These are phyloP conservation scores for Apiosordaria backusii DNA, from an alignment of 495 filamentous ascomycete species.

Conservation along the genomic window DNA sequence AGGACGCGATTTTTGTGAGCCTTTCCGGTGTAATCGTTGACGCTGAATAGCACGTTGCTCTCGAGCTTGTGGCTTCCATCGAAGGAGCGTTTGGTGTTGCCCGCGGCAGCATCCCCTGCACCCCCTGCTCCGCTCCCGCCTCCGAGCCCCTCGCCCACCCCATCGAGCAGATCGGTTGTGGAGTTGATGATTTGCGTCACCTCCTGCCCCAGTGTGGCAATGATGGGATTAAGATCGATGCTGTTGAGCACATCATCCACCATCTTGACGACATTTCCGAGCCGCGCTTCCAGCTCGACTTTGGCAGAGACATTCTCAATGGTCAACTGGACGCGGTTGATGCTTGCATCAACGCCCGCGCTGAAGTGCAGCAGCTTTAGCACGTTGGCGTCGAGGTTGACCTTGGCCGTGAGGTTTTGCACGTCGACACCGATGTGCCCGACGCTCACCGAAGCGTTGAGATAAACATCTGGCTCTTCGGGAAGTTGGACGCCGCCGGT, in stretches of 20 bases:
- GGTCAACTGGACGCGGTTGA: conserved; percentile 49
- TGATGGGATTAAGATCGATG: conserved; percentile 56
- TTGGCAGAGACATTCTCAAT: conserved; percentile 56
- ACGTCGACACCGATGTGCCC: conserved; percentile 52
- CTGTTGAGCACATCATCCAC: conserved; percentile 48
- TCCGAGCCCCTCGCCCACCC: conserved; percentile 1
- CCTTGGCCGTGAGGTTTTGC: conserved; percentile 55
- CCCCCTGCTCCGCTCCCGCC: neutral
- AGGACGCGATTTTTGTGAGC: conserved; percentile 55
- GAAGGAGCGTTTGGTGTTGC: conserved; percentile 21
- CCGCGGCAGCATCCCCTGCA: neutral
- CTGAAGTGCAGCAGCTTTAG: conserved; percentile 54
- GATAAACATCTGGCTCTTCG: conserved; percentile 51
- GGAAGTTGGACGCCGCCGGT: conserved; percentile 43
- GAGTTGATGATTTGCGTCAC: conserved; percentile 47
- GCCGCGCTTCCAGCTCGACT: conserved; percentile 53
- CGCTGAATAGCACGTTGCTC: conserved; percentile 46
- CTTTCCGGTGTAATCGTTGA: conserved; percentile 54
- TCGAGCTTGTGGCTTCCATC: conserved; percentile 18
- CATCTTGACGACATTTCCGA: conserved; percentile 56
- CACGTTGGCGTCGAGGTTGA: conserved; percentile 57
- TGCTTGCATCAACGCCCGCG: conserved; percentile 52
- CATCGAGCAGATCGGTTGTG: conserved; percentile 34
- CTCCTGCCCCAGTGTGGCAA: conserved; percentile 49
- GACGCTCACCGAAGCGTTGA: conserved; percentile 53